phyloP scores from a whole-genome alignment of 805 yeast genomes.

The Candida koratica region DNA sequence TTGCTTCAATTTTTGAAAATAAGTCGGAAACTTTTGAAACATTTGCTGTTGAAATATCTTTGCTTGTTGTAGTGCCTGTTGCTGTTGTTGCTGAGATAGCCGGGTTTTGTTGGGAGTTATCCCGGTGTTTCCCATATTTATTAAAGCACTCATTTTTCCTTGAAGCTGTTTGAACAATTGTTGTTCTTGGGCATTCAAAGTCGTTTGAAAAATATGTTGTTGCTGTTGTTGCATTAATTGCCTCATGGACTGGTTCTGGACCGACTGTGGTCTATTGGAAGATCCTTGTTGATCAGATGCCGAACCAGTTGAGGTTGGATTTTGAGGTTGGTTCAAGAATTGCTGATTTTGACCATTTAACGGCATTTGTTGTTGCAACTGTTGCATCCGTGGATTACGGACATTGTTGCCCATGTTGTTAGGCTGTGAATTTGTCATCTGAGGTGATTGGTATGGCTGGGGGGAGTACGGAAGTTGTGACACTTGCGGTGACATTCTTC shows the following conservation, averaged over 20 bases:
- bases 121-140: conserved; percentile 41
- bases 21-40: conserved; percentile 33
- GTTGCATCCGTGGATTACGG: conserved; percentile 16
- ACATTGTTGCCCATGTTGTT: conserved; percentile 16
- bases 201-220: conserved; percentile 42
- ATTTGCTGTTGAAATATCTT: conserved; percentile 35
- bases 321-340: conserved; percentile 4
- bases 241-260: conserved; percentile 17
- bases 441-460: conserved; percentile 13
- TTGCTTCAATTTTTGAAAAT: conserved; percentile 37
- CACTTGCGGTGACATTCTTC: conserved; percentile 14
- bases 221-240: conserved; percentile 35
- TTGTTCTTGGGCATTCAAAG: conserved; percentile 41
- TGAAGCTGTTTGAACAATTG: conserved; percentile 39
- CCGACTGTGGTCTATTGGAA: conserved; percentile 18
- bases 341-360: conserved; percentile 6
- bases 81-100: conserved; percentile 42
- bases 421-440: conserved; percentile 15
- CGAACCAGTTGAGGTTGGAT: conserved; percentile 7
- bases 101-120: conserved; percentile 40
- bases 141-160: conserved; percentile 36
- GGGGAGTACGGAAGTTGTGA: conserved; percentile 15
- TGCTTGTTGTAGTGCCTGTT: conserved; percentile 42
- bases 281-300: conserved; percentile 5
- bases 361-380: conserved; percentile 17